phyloP scores from a whole-genome alignment of 2,329 filamentous ascomycete species.

The Ophiostoma pallidulum region DNA sequence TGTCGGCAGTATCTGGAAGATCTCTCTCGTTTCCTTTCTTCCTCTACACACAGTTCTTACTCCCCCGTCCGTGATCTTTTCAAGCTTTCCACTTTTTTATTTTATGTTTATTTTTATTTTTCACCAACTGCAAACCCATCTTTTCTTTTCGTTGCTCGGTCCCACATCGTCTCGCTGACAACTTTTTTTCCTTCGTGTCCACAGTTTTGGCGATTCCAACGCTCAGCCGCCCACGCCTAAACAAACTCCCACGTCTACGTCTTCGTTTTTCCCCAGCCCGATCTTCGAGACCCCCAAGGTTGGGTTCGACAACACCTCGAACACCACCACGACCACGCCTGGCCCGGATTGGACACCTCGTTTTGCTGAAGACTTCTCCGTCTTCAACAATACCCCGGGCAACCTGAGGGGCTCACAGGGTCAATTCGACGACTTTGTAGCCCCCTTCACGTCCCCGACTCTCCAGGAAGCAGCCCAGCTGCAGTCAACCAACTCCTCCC shows the following conservation, averaged over 20 bases:
- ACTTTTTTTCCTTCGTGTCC: conserved; percentile 16
- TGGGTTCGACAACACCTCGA: conserved; percentile 37
- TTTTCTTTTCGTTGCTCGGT: conserved; percentile 7
- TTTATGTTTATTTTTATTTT: conserved; percentile 6
- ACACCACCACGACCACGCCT: conserved; percentile 10
- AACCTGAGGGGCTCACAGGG: conserved; percentile 40
- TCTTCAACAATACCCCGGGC: conserved; percentile 55
- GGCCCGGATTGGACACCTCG: conserved; percentile 44
- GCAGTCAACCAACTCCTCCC: conserved; percentile 19
- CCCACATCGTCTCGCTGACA: conserved; percentile 14
- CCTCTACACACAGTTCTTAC: too few relatives aligned
- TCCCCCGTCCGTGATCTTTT: not conserved
- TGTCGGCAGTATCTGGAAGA: conserved; percentile 8
- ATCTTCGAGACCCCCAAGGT: conserved; percentile 48
- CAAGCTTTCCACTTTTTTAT: not conserved
- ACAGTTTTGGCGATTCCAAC: conserved; percentile 55
- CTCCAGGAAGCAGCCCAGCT: conserved; percentile 16
- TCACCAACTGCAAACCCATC: not conserved
- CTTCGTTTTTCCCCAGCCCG: conserved; percentile 40
- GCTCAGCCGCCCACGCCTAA: conserved; percentile 50
- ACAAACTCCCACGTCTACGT: conserved; percentile 45
- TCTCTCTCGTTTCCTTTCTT: conserved; percentile 9
- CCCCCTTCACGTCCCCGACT: conserved; percentile 25
- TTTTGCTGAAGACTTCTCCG: conserved; percentile 56
- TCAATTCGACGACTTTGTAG: conserved; percentile 36